Base-by-base conservation (phyloP, 1,284 basidiomycete species). In the Phylloboletellus chloephorus region DNA sequence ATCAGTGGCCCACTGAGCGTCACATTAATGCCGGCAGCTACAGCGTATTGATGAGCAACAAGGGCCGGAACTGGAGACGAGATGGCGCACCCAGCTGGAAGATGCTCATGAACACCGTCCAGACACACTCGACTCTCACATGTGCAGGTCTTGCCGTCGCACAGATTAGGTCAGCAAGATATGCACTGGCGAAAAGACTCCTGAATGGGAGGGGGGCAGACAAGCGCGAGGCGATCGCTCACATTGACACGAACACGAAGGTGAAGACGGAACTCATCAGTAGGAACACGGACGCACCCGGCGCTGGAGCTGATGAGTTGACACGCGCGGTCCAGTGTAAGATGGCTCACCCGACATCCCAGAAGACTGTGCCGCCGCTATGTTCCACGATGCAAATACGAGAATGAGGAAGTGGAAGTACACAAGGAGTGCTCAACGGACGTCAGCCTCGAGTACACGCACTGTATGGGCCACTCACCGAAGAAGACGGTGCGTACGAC, bases 351-450 rank as follows among this genome's bases (percentile, higher is more conserved):
- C 64, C 49, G 65, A 56, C 39, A 60, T 39, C 9, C 62, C 66
- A 19, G 58, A 55, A 25, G 62, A 57, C 37, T 51, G 62, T 21
- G 66, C 60, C 12, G 67, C 61, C 31, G 60, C 61, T 17, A 78
- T 58, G 53, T 78, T 76, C 79, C 78, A 82, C 23, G 69, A 67
- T 8, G 78, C 70, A 50, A 81, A 78, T 11, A 71, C 67, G 38
- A 82, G 53, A 10, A 70, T 58, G 34, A 80, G 63, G 28, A 75
- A 43, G 46, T 70, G 75, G 37, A 82, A 55, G 50, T 74, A 75
- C 7, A 66, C 49, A 23, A 80, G 63, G 33, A 81, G 64, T 44
- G 69, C 79, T 82, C 52, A 1, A 33, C 17, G 30, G 3, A 33
- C 41, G 31, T 48, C 19, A 44, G 24, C 15, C 10, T 9, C 15